Evolutionary conservation across 345 rosid genomes (phyloP).

Genomic region (Jatropha curcas): DNA sequence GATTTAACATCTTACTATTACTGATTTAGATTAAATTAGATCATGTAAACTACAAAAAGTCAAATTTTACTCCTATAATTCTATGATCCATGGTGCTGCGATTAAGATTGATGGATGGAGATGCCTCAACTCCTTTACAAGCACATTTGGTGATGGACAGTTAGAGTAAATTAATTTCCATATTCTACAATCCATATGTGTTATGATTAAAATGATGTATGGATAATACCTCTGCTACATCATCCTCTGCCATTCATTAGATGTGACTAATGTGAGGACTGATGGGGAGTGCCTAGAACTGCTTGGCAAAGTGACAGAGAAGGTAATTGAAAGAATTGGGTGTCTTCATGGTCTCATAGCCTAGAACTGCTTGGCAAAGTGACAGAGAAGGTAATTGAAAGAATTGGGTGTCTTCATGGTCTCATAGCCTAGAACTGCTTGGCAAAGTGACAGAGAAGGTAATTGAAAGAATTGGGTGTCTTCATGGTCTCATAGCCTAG

Average conservation of each 20-base stretch:
- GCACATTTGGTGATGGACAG: neutral
- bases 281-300: neutral
- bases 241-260: neutral
- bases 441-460: no score
- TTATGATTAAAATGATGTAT: neutral
- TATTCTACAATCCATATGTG: neutral
- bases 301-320: no score
- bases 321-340: no score
- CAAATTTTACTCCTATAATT: neutral
- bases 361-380: no score
- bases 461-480: no score
- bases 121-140: neutral
- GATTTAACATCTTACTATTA: neutral
- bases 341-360: no score
- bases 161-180: neutral
- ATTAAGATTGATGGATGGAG: constrained; percentile 10
- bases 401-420: no score
- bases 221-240: neutral
- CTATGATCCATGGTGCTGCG: neutral
- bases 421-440: no score
- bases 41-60: neutral
- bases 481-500: no score
- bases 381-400: no score
- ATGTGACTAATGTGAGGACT: neutral
- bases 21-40: neutral